Conservation (phyloP, 1,284 basidiomycete genomes). For the Athelia sp. region DNA sequence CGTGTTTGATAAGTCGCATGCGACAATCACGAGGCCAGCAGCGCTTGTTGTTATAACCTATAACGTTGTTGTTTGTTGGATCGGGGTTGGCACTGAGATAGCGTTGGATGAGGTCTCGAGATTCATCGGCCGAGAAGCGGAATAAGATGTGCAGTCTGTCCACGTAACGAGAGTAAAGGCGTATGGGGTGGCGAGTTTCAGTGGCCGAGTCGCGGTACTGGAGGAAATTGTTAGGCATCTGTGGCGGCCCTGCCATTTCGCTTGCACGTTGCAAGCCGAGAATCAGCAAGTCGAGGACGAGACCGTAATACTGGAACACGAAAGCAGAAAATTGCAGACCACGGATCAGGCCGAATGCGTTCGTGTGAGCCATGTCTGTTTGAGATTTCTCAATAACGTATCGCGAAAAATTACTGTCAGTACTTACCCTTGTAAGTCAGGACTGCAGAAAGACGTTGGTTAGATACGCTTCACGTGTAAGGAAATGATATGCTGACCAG, state of each 20-base stretch:
- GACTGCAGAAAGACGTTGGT: conserved; percentile 32
- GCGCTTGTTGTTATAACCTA: conserved; percentile 98
- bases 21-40: conserved; percentile 99
- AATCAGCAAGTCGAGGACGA: conserved; percentile 88
- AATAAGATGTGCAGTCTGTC: conserved; percentile 94
- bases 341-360: conserved; percentile 89
- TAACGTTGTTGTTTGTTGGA: conserved; percentile 98
- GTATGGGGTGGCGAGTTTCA: conserved; percentile 91
- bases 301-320: conserved; percentile 95
- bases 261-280: conserved; percentile 91
- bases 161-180: conserved; percentile 93
- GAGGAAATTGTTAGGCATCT: conserved; percentile 94
- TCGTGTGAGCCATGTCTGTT: conserved; percentile 85
- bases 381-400: conserved; percentile 5
- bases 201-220: conserved; percentile 92
- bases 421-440: conserved; percentile 84
- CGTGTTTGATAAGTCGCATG: conserved; percentile 99
- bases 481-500: conserved; percentile 34
- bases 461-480: neutral
- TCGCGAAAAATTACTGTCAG: conserved; percentile 16
- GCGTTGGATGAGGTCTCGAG: conserved; percentile 95
- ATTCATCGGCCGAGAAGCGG: conserved; percentile 98
- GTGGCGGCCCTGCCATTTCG: conserved; percentile 95
- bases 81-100: conserved; percentile 97
- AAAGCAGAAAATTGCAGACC: conserved; percentile 96